Evolutionary conservation across 176 grass and related monocot genomes (phyloP).

Genomic region (Cocos nucifera): DNA sequence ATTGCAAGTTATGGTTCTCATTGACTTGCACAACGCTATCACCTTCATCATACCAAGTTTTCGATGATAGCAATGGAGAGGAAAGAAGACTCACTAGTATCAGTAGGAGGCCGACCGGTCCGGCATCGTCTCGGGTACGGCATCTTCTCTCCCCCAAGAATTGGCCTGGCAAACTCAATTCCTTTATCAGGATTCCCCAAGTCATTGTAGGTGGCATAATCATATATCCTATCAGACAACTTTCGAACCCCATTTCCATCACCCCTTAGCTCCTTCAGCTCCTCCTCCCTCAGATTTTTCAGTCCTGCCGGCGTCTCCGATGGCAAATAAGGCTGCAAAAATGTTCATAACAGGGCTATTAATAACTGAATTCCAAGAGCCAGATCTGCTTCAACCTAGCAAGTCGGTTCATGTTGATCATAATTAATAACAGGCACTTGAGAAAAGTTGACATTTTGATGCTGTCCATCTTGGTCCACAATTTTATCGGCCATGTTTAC

Average conservation of each 20-base stretch:
- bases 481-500: too few relatives aligned
- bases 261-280: slow-evolving; percentile 62
- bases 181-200: slow-evolving; percentile 81
- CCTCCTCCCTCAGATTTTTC: slow-evolving; percentile 67
- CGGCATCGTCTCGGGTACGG: slow-evolving; percentile 85
- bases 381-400: too few relatives aligned
- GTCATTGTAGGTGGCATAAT: slow-evolving; percentile 89
- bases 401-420: too few relatives aligned
- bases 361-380: too few relatives aligned
- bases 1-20: too few relatives aligned
- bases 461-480: too few relatives aligned
- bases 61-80: slow-evolving; percentile 5
- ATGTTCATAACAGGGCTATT: too few relatives aligned
- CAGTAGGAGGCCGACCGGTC: slow-evolving; percentile 66
- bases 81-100: slow-evolving; percentile 67
- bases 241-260: slow-evolving; percentile 70
- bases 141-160: slow-evolving; percentile 61
- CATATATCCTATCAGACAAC: slow-evolving; percentile 73
- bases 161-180: slow-evolving; percentile 55
- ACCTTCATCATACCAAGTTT: slow-evolving; percentile 7
- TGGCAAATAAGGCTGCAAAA: slow-evolving; percentile 92
- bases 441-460: too few relatives aligned
- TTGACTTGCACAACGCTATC: neutral
- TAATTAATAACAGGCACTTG: too few relatives aligned
- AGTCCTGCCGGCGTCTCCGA: slow-evolving; percentile 72